These are phyloP conservation scores for Cyberlindnera bimundalis DNA, from an alignment of 805 yeast genomes.

Conservation along the genomic window DNA sequence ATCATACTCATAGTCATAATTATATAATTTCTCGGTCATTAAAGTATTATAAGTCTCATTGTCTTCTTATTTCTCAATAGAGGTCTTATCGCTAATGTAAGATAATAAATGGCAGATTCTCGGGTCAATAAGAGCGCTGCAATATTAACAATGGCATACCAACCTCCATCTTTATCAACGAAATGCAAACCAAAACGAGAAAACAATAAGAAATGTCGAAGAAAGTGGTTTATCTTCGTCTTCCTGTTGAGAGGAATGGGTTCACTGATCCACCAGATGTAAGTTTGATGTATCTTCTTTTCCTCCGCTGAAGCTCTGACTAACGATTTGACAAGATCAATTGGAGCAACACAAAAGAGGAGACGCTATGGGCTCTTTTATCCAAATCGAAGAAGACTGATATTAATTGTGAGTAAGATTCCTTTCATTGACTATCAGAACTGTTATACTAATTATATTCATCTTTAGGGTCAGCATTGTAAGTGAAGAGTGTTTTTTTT, in stretches of 20 bases:
- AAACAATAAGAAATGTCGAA: conserved; percentile 2
- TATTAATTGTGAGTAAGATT: conserved; percentile 21
- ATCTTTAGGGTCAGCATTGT: too few relatives aligned
- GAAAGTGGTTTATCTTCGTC: conserved; percentile 24
- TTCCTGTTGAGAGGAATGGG: conserved; percentile 26
- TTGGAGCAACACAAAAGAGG: conserved; percentile 26
- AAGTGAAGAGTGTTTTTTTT: too few relatives aligned
- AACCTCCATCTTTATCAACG: neutral
- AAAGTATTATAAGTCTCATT: neutral
- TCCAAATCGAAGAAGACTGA: conserved; percentile 27
- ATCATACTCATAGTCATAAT: too few relatives aligned
- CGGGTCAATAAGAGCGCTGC: neutral
- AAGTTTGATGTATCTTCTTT: conserved; percentile 4
- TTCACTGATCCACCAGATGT: conserved; percentile 25
- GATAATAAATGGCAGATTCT: neutral
- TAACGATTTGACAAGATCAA: conserved; percentile 15
- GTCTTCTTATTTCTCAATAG: too few relatives aligned
- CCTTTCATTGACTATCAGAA: too few relatives aligned
- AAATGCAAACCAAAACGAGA: neutral
- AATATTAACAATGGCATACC: neutral
- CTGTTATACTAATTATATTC: neutral
- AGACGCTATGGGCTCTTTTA: conserved; percentile 24
- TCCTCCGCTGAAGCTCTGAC: neutral
- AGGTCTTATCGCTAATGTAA: too few relatives aligned
- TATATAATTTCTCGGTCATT: too few relatives aligned